Evolutionary conservation across 2,329 filamentous ascomycete genomes (phyloP).

Genomic region (Penicillium thymicola): DNA sequence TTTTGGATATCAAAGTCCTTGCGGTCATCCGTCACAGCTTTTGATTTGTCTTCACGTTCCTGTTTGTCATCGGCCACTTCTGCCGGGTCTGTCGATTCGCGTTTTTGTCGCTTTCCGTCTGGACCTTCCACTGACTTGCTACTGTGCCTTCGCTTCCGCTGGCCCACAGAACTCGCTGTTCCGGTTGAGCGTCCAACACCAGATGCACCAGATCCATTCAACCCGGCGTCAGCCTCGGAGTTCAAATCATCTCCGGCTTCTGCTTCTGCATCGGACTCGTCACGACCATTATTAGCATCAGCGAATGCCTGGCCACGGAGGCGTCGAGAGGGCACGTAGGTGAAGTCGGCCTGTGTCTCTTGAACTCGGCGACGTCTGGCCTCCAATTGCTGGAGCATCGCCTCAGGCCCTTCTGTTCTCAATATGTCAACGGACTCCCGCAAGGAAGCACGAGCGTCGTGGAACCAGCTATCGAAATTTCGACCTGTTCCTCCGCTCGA

Average conservation of each 20-base stretch:
- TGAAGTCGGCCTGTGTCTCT: constrained; percentile 38
- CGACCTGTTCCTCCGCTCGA: constrained; percentile 45
- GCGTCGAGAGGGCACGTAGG: constrained; percentile 36
- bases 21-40: constrained; percentile 13
- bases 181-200: not conserved
- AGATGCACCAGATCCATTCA: not conserved
- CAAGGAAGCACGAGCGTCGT: constrained; percentile 43
- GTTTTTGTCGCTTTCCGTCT: constrained; percentile 1
- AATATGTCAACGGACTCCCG: constrained; percentile 42
- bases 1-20: constrained; percentile 25
- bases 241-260: not conserved
- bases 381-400: constrained; percentile 33
- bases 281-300: constrained; percentile 8
- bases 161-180: not conserved
- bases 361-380: constrained; percentile 29
- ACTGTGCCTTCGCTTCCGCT: not conserved
- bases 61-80: constrained; percentile 7
- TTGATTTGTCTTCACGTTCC: constrained; percentile 4
- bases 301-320: constrained; percentile 30
- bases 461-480: constrained; percentile 55
- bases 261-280: not conserved
- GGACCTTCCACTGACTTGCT: not conserved
- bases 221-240: not conserved
- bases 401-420: constrained; percentile 25
- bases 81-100: not conserved